Percentiles rank a stretch among this genome's conserved stretches.
These are phyloP conservation scores for Sherardia arvensis DNA, from an alignment of 257 asterid genomes.

Conservation along the genomic window DNA sequence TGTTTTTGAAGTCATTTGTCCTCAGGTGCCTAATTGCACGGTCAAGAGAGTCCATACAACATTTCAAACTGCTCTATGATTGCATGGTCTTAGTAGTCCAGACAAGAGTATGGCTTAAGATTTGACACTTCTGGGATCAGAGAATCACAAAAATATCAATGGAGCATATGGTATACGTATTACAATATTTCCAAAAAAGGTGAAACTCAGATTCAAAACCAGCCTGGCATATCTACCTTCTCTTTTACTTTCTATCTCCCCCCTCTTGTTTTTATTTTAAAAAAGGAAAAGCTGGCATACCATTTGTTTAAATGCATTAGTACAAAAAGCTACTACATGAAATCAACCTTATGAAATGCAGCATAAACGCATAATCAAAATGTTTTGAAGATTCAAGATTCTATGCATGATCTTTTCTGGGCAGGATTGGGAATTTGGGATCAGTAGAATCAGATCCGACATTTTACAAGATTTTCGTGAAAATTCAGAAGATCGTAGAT, in stretches of 20 bases:
- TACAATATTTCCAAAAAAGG: background rate
- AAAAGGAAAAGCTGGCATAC: background rate
- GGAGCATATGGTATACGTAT: background rate
- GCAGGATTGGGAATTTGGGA: background rate
- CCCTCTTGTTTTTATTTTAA: background rate
- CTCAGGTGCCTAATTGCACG: background rate
- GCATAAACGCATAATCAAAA: background rate
- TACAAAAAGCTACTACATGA: background rate
- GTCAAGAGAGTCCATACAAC: background rate
- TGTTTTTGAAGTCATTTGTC: background rate
- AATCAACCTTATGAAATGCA: background rate
- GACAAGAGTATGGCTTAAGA: background rate
- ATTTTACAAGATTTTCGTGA: background rate
- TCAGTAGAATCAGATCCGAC: background rate
- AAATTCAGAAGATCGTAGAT: too few relatives aligned
- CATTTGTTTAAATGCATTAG: background rate
- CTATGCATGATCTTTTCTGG: background rate
- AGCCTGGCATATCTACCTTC: background rate
- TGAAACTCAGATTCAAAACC: constrained; percentile 1
- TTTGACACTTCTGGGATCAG: background rate
- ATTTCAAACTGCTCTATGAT: background rate
- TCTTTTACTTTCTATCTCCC: background rate
- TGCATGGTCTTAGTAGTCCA: background rate
- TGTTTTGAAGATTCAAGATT: too few relatives aligned
- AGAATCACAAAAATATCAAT: background rate